These are phyloP conservation scores for Paramyrothecium roridum DNA, from an alignment of 2,329 filamentous ascomycete genomes.

Conservation along the genomic window DNA sequence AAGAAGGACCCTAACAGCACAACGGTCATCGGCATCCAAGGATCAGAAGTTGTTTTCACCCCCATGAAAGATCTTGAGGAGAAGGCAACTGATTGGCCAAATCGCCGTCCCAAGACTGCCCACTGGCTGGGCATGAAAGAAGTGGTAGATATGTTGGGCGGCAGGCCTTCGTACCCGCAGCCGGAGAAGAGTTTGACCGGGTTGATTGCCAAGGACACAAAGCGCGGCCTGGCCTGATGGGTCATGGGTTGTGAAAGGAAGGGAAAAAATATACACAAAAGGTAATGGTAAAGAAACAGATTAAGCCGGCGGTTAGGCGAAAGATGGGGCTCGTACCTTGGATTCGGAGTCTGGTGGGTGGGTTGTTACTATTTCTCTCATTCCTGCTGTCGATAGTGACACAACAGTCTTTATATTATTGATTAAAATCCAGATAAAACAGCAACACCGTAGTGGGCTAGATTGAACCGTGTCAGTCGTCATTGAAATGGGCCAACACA, in stretches of 20 bases:
- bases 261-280: neutral
- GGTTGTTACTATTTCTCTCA: neutral
- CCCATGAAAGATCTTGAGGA: constrained; percentile 78
- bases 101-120: constrained; percentile 77
- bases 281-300: neutral
- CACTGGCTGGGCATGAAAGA: constrained; percentile 82
- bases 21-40: constrained; percentile 87
- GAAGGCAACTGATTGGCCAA: constrained; percentile 88
- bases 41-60: constrained; percentile 84
- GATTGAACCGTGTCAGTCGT: too few relatives aligned
- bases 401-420: too few relatives aligned
- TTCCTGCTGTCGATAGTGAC: neutral
- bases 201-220: constrained; percentile 56
- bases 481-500: too few relatives aligned
- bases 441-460: too few relatives aligned
- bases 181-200: constrained; percentile 51
- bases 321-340: neutral
- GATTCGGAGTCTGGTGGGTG: neutral
- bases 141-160: constrained; percentile 81
- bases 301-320: neutral
- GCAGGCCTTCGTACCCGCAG: constrained; percentile 54
- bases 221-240: constrained; percentile 43
- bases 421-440: too few relatives aligned
- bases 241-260: neutral
- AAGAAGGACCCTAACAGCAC: constrained; percentile 70